Percentiles rank a stretch among this genome's conserved stretches.
phyloP scores from a whole-genome alignment of 371 early-diverging fungal genomes.

The Apophysomyces elegans region DNA sequence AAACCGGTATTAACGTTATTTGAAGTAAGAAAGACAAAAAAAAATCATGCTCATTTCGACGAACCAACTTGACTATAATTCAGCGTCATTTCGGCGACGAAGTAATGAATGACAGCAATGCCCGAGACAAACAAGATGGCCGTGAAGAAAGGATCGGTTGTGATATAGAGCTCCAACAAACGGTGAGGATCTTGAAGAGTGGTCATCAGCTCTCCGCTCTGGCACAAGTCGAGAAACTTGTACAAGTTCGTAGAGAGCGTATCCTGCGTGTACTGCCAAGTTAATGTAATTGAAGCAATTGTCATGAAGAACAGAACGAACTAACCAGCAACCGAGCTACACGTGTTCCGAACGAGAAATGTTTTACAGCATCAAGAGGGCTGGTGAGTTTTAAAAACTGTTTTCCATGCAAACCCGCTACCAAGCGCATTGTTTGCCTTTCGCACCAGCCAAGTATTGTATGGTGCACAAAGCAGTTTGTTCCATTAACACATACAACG shows the following conservation, averaged over 20 bases:
- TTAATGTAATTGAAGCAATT: background rate
- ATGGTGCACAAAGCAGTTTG: too few relatives aligned
- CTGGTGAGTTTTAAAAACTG: too few relatives aligned
- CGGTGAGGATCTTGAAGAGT: constrained; percentile 16
- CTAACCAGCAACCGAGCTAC: too few relatives aligned
- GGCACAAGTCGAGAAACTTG: background rate
- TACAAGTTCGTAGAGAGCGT: background rate
- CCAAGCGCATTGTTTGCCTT: too few relatives aligned
- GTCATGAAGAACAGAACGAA: background rate
- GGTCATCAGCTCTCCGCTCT: background rate
- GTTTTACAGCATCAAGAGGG: too few relatives aligned
- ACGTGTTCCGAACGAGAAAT: too few relatives aligned
- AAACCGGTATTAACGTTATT: background rate
- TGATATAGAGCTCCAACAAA: constrained; percentile 21
- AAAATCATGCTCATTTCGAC: background rate
- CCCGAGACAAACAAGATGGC: constrained; percentile 19
- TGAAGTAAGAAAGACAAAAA: background rate
- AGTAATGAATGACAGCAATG: constrained; percentile 29
- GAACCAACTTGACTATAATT: constrained; percentile 57
- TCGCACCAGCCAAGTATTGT: too few relatives aligned
- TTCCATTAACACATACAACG: too few relatives aligned
- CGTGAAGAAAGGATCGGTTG: constrained; percentile 34
- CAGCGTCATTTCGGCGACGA: constrained; percentile 38
- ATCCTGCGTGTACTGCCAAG: background rate
- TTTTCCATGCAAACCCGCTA: too few relatives aligned